These are phyloP conservation scores for Beauveria caledonica DNA, from an alignment of 2,329 filamentous ascomycete species.

Conservation along the genomic window DNA sequence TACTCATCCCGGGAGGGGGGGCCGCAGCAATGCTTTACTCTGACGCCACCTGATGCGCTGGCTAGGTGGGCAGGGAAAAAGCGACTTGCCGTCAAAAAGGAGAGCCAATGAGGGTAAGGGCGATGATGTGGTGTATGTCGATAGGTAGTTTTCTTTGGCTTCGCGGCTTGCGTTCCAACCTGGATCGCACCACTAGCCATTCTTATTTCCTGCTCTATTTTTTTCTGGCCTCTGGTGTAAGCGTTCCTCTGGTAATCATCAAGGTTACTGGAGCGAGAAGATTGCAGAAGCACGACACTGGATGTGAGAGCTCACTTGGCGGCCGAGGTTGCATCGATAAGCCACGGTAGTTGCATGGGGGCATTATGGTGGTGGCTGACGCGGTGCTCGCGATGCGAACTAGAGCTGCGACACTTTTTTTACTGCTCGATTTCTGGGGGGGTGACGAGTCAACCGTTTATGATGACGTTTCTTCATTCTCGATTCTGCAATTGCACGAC, in stretches of 20 bases:
- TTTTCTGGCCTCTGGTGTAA: too few relatives aligned
- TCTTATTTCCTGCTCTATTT: too few relatives aligned
- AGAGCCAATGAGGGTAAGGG: background rate
- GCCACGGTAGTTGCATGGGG: background rate
- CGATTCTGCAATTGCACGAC: background rate
- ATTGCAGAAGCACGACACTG: background rate
- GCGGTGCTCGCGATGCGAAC: constrained; percentile 8
- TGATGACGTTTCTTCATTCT: background rate
- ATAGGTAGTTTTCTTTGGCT: background rate
- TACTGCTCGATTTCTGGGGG: background rate
- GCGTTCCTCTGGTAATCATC: too few relatives aligned
- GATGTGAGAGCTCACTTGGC: background rate
- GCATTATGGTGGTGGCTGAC: constrained; percentile 3
- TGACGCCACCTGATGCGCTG: constrained; percentile 10
- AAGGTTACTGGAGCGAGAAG: too few relatives aligned
- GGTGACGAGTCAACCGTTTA: background rate
- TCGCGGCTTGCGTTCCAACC: background rate
- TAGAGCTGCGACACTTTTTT: background rate
- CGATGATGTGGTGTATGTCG: background rate
- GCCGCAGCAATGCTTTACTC: background rate
- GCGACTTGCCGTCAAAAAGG: background rate
- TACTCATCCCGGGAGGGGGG: background rate
- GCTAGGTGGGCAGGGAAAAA: background rate
- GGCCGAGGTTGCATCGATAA: constrained; percentile 5
- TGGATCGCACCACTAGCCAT: background rate